Evolutionary conservation across 139 green algal genomes (phyloP).

Genomic region (Parachlorella kessleri): DNA sequence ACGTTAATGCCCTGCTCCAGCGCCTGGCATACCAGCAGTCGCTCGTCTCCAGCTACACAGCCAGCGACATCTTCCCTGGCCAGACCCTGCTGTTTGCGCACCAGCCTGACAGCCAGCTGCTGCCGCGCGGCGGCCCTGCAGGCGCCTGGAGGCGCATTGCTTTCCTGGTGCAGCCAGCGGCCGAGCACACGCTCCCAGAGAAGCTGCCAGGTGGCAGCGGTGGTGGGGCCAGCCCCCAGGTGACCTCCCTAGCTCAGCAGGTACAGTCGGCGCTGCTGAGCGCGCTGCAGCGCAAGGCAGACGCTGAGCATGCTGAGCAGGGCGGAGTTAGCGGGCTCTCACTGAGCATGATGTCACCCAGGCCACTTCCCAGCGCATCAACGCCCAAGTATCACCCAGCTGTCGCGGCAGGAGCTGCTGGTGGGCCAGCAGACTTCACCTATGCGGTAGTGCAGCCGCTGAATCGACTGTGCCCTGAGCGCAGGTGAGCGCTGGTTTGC

Average conservation of each 20-base stretch:
- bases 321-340: background rate
- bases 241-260: background rate
- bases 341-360: conserved; percentile 24
- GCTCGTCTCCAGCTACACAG: conserved; percentile 36
- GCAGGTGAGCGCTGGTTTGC: background rate
- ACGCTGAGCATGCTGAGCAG: background rate
- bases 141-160: conserved; percentile 17
- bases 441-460: conserved; percentile 34
- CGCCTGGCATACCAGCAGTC: conserved; percentile 60
- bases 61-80: conserved; percentile 44
- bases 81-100: conserved; percentile 44
- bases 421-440: background rate
- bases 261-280: conserved; percentile 16
- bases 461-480: conserved; percentile 43
- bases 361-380: too few species aligned
- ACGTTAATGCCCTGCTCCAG: conserved; percentile 30
- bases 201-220: background rate
- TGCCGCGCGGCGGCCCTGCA: background rate
- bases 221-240: background rate
- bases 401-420: too few species aligned
- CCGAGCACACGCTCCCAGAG: background rate
- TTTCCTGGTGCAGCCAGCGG: conserved; percentile 17
- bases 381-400: background rate
- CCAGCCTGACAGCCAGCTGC: background rate
- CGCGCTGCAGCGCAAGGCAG: conserved; percentile 3